Evolutionary conservation across 179 eudicot genomes (phyloP), one percentile per base, ranked within the genome.

Genomic region (Monotropa hypopitys): DNA sequence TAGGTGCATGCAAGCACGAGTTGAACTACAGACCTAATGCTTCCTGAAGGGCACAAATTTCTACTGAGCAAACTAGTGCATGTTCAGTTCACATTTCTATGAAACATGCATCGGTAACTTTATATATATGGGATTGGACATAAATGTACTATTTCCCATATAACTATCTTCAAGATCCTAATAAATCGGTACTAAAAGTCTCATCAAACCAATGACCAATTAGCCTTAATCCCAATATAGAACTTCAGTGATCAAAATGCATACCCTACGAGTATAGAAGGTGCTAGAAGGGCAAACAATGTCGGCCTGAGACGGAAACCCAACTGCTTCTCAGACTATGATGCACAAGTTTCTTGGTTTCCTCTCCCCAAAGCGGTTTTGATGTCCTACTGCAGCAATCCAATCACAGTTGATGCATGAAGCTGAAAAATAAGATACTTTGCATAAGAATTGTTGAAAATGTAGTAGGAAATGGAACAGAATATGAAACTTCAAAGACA

Each of bases 231-330:
- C 28, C 43, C 43, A 49, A 47, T 35, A 18, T 62, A 70, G 9
- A 32, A 9, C 33, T 47, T 49, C 23, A 38, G 40, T 26, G 66
- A 35, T 20, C 30, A 80, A 68, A 53, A 74, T 50, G 65, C 90
- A 84, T 89, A 96, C 99, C 99, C 99, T 53, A 96, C 93, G 79
- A 96, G 97, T 81, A 96, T 82, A 77, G 97, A 86, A 79, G 99
- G 92, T 59, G 84, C 81, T 47, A 98, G 98, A 79, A 90, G 80
- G 33, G 87, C 93, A 84, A 81, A 85, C 77, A 93, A 74, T 66
- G 92, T 80, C 46, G 96, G 91, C 85, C 92, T 87, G 73, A 84
- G 83, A 80, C 88, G 82, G 45, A 79, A 84, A 65, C 88, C 87
- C 21, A 80, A 82, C 73, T 88, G 98, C 84, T 86, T 91, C 80